Evolutionary conservation across 2,329 filamentous ascomycete species (phyloP), one percentile per base, ranked within the genome.

Genomic region (Lasiodiplodia theobromae): DNA sequence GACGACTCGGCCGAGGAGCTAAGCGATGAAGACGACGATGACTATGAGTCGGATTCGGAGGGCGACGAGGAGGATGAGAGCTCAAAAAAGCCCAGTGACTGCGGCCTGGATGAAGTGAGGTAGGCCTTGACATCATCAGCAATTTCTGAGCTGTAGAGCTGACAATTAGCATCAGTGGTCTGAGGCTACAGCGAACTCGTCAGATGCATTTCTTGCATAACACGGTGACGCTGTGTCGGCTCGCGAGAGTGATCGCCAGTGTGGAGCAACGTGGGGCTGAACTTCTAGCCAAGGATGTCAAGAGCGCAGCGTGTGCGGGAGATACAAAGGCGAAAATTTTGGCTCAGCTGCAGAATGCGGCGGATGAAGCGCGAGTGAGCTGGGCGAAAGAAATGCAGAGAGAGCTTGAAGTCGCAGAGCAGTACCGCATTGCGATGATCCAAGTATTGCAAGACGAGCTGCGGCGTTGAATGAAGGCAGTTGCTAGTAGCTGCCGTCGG

Each of bases 371-470:
- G n/a, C 60, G 60, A 3, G 25, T 21, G 12, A 52, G 44, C 12
- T 64, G 60, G 60, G 47, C 60, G n/a, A n/a, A 21, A 6, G 60
- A 64, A 21, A 64, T 64, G 60, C 60, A 64, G 60, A 64, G 28
- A 10, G 60, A 64, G 6, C 21, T 64, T 3, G 60, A 64, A 47
- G 21, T 52, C 16, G 60, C 60, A 4, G 60, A 64, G 47, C 60
- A 53, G 44, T 64, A 64, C 31, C 60, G 60, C 5, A 31, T 64
- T 12, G 60, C 25, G 8, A 64, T 53, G 47, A 64, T 64, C 3
- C 44, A 64, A 16, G 60, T 64, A 34, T 21, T 64, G 28, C 60
- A 52, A 23, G 60, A 53, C 10, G 60, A 64, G 31, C 51, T 64
- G 2, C 60, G 60, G n/a, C 47, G 31, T 14, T 64, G 60, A 64